These are phyloP conservation scores for Xylaria sp. DNA, from an alignment of 2,329 filamentous ascomycete species.

Conservation along the genomic window DNA sequence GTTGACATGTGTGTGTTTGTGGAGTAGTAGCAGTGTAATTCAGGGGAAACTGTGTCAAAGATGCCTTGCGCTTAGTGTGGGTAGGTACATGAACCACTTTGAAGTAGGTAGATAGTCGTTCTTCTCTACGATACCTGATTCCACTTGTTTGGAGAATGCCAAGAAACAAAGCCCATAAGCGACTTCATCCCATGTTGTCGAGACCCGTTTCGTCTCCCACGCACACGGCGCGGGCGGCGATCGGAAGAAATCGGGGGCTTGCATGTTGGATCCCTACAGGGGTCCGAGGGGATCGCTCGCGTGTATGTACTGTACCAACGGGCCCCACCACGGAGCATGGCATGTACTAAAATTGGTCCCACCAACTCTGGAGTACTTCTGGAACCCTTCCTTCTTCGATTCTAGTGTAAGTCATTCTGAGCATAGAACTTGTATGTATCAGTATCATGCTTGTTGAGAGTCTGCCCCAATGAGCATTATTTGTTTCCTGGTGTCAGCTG, in stretches of 20 bases:
- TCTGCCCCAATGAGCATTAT: not conserved
- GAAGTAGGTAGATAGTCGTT: not conserved
- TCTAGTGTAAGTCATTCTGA: slow-evolving; percentile 2
- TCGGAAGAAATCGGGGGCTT: slow-evolving; percentile 40
- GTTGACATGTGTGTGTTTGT: too few species aligned
- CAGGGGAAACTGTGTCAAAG: slow-evolving; percentile 3
- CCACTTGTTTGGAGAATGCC: slow-evolving; percentile 15
- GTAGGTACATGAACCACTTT: not conserved
- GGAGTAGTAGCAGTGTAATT: not conserved
- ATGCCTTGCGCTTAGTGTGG: not conserved
- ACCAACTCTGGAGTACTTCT: slow-evolving; percentile 29
- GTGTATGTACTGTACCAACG: not conserved
- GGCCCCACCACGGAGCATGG: slow-evolving; percentile 13
- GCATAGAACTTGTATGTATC: not conserved
- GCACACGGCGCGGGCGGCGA: slow-evolving; percentile 22
- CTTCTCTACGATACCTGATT: not conserved
- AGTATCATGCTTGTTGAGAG: not conserved
- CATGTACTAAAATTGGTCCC: slow-evolving; percentile 24
- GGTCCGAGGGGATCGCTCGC: slow-evolving; percentile 22
- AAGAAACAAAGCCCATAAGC: slow-evolving; percentile 9
- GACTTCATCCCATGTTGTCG: slow-evolving; percentile 20
- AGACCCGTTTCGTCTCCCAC: slow-evolving; percentile 25
- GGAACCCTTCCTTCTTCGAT: slow-evolving; percentile 34
- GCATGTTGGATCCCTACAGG: slow-evolving; percentile 28
- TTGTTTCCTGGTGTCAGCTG: not conserved